phyloP scores from a whole-genome alignment of 169 alveolate species.

The Eimeria falciformis region DNA sequence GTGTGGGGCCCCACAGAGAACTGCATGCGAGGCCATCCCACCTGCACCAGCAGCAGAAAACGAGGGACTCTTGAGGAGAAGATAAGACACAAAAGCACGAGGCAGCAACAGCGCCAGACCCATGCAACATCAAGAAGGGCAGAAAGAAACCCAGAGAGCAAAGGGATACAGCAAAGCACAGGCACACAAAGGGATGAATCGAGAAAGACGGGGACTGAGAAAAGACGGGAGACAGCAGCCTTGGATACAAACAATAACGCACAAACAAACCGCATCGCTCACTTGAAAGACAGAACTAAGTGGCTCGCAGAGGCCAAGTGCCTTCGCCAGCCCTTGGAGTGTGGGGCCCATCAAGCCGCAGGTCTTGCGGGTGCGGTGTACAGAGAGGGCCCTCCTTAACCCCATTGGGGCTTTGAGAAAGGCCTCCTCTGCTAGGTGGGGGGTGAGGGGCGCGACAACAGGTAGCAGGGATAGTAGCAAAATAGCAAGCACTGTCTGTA shows the following conservation, averaged over 20 bases:
- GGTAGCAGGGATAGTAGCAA: conserved; percentile 33
- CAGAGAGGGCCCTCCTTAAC: conserved; percentile 34
- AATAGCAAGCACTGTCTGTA: conserved; percentile 69
- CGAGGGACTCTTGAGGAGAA: no score
- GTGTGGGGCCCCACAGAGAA: conserved; percentile 11
- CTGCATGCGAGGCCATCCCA: conserved; percentile 71
- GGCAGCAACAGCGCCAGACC: background rate
- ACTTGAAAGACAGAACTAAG: conserved; percentile 29
- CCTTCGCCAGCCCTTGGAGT: conserved; percentile 8
- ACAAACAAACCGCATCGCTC: background rate
- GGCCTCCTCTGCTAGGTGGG: conserved; percentile 76
- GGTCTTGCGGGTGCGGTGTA: conserved; percentile 40
- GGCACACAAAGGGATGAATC: background rate
- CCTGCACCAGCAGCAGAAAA: background rate
- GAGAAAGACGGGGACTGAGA: background rate
- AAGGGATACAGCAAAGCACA: conserved; percentile 1
- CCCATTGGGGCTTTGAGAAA: conserved; percentile 64
- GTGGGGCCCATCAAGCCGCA: background rate
- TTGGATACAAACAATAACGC: background rate
- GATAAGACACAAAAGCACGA: no score
- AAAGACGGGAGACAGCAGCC: background rate
- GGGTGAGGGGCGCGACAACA: conserved; percentile 74
- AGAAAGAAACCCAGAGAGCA: no score
- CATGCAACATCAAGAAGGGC: no score
- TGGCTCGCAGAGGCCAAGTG: conserved; percentile 33